phyloP scores from a whole-genome alignment of 169 alveolate genomes.

The Toxoplasma gondii region DNA sequence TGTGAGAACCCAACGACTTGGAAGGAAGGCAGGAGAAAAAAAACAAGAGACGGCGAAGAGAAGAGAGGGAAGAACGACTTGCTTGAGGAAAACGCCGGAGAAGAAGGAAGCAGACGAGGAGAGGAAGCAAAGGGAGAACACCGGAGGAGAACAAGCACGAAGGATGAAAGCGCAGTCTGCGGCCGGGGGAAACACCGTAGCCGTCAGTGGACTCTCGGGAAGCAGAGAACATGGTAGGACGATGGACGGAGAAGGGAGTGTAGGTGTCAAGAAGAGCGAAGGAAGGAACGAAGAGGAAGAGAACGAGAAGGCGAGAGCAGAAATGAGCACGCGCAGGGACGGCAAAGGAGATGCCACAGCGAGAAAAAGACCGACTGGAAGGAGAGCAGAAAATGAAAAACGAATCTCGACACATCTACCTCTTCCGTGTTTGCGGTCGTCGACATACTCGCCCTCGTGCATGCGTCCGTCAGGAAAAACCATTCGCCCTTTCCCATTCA shows the following conservation, averaged over 20 bases:
- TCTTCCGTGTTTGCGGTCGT: slow-evolving; percentile 80
- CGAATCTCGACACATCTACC: slow-evolving; percentile 68
- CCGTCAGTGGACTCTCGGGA: too few species aligned
- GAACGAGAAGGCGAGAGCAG: neutral
- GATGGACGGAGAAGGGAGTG: neutral
- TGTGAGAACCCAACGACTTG: too few species aligned
- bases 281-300: neutral
- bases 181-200: too few species aligned
- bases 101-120: neutral
- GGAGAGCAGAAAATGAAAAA: too few species aligned
- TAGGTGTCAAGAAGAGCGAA: slow-evolving; percentile 45
- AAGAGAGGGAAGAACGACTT: too few species aligned
- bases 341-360: neutral
- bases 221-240: neutral
- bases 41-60: too few species aligned
- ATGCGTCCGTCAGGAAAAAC: slow-evolving; percentile 78
- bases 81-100: neutral
- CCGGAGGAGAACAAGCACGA: too few species aligned
- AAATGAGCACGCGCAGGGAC: neutral
- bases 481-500: slow-evolving; percentile 86
- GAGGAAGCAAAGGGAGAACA: neutral
- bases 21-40: too few species aligned
- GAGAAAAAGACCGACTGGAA: neutral
- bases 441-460: slow-evolving; percentile 78
- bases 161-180: too few species aligned